Conservation (phyloP, 2,329 filamentous ascomycete species). For the Hypoxylon sp. region DNA sequence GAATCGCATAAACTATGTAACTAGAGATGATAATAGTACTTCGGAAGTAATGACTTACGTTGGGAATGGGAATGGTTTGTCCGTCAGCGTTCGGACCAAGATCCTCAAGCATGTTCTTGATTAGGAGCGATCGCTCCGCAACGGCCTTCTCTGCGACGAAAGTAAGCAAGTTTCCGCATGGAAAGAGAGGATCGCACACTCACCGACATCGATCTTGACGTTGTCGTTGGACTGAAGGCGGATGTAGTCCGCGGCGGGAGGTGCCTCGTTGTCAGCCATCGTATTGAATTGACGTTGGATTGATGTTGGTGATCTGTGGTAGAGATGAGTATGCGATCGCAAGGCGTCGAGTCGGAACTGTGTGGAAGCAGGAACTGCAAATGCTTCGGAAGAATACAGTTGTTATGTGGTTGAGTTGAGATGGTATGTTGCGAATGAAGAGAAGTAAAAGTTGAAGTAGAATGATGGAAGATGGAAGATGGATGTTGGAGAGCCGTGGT, state of each 20-base stretch:
- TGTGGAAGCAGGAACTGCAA: constrained; percentile 14
- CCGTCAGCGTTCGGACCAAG: constrained; percentile 73
- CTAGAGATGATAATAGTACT: neutral
- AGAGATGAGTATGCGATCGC: constrained; percentile 25
- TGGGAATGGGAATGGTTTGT: constrained; percentile 88
- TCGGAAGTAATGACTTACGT: constrained; percentile 63
- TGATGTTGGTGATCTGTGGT: neutral
- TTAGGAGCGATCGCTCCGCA: constrained; percentile 90
- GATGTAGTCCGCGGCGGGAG: constrained; percentile 36
- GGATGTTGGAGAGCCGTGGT: too few relatives aligned
- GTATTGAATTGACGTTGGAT: constrained; percentile 24
- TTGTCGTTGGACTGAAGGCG: constrained; percentile 45
- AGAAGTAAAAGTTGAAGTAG: constrained; percentile 5
- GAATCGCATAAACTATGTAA: neutral
- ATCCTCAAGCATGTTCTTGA: constrained; percentile 99
- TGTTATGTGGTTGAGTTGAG: neutral
- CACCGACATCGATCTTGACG: constrained; percentile 46
- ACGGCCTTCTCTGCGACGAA: constrained; percentile 76
- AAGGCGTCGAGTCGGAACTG: neutral
- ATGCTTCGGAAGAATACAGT: constrained; percentile 1
- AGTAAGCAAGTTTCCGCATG: constrained; percentile 37
- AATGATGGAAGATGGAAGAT: constrained; percentile 17
- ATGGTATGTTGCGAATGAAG: constrained; percentile 3
- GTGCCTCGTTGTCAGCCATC: constrained; percentile 40
- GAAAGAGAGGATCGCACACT: constrained; percentile 29